phyloP scores from a whole-genome alignment of 2,329 filamentous ascomycete genomes.

The Trichophyton verrucosum region DNA sequence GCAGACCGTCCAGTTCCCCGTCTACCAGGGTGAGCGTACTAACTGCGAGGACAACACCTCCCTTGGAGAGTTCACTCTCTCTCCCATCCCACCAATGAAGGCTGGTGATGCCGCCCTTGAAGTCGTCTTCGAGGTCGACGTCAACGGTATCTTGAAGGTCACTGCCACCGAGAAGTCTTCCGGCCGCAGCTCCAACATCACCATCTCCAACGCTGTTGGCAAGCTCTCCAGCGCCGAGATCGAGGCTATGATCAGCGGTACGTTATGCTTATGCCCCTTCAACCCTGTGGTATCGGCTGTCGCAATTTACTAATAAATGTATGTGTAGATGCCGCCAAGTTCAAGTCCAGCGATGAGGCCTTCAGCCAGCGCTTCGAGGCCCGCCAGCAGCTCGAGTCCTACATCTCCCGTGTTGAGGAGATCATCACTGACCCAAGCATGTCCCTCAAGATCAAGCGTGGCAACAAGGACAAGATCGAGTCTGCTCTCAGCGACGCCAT shows the following conservation, averaged over 20 bases:
- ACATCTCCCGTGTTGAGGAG: constrained; percentile 97
- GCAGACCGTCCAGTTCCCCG: constrained; percentile 78
- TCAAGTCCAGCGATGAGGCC: constrained; percentile 94
- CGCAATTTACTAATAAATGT: neutral
- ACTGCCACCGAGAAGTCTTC: constrained; percentile 98
- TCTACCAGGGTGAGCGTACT: constrained; percentile 91
- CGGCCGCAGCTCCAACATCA: constrained; percentile 96
- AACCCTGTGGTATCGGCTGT: neutral
- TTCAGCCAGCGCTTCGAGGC: constrained; percentile 99
- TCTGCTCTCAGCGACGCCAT: constrained; percentile 92
- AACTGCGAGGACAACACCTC: constrained; percentile 99
- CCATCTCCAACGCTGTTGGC: constrained; percentile 97
- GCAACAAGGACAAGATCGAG: constrained; percentile 99
- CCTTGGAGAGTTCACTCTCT: constrained; percentile 90
- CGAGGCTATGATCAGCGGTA: constrained; percentile 89
- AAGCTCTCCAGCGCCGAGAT: constrained; percentile 93
- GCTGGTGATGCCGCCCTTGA: constrained; percentile 95
- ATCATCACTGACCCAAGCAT: constrained; percentile 93
- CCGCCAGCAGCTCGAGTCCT: constrained; percentile 97
- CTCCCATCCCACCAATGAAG: constrained; percentile 73
- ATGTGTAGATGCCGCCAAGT: constrained; percentile 72
- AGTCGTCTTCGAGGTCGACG: constrained; percentile 97
- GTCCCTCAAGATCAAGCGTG: constrained; percentile 95
- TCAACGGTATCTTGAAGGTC: constrained; percentile 99
- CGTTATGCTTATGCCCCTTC: no score